Evolutionary conservation across 2,329 filamentous ascomycete genomes (phyloP), one percentile per base, ranked within the genome.

Genomic region (Coleophoma crateriformis): DNA sequence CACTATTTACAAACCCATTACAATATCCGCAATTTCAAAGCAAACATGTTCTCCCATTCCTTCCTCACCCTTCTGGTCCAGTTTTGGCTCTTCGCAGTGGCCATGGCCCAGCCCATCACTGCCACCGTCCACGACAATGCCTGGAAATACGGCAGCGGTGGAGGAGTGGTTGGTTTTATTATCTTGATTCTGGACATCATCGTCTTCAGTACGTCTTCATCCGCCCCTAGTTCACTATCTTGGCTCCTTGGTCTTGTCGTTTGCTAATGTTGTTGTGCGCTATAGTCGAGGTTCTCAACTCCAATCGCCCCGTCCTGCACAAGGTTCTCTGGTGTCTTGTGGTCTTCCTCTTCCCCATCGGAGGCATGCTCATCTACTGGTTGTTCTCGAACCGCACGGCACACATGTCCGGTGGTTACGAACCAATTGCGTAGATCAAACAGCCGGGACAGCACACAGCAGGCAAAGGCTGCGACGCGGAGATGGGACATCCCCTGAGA

Each of bases 321-420:
- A 85, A 85, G 69, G 63, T 85, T 3, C 67, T 84, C 32, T 85
- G 82, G 82, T 78, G 73, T 45, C 68, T 84, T 1, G 68, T 82
- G 40, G 79, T 85, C 59, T 84, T 85, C 70, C 65, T 85, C 54
- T 84, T 85, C 69, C 82, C 82, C 4, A 69, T 85, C 45, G 63
- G 79, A 56, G 82, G 82, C 51, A 71, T 83, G 64, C 65, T 83
- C 59, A 67, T 84, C 65, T 85, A 85, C 68, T 85, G 72, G 62
- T 67, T 85, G 47, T 84, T 85, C 68, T 82, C 80, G 43, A 79
- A 85, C 68, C 78, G 81, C 46, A 68, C 70, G 40, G 69, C 73
- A 27, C 79, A 83, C 64, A 78, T 74, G 62, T 70, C 71, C 40
- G 65, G 70, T 10, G 74, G 73, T n/a, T 83, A 84, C 59, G 79